These are phyloP conservation scores for Mycena haematopus DNA, from an alignment of 768 basidiomycete species.

Conservation along the genomic window DNA sequence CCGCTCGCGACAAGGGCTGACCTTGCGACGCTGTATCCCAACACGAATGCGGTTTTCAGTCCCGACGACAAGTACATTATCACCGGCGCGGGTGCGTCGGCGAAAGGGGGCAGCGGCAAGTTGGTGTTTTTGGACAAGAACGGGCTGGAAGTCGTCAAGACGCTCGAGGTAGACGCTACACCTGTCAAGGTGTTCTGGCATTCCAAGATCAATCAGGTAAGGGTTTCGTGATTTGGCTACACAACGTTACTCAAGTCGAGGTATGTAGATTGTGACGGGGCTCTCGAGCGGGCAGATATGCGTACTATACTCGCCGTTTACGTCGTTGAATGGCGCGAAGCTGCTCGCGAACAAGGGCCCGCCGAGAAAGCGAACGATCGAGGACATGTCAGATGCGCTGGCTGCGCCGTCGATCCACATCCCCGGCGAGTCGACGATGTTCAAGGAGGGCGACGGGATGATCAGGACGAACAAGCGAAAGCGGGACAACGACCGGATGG, in stretches of 20 bases:
- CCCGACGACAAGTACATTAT: slow-evolving; percentile 91
- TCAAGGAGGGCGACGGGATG: slow-evolving; percentile 78
- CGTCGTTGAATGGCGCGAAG: slow-evolving; percentile 92
- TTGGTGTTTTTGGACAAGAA: slow-evolving; percentile 78
- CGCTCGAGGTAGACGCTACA: slow-evolving; percentile 71
- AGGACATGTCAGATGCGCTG: slow-evolving; percentile 88
- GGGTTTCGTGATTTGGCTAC: slow-evolving; percentile 22
- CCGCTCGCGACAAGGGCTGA: slow-evolving; percentile 73
- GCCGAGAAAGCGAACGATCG: slow-evolving; percentile 78
- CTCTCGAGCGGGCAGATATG: slow-evolving; percentile 87
- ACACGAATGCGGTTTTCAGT: slow-evolving; percentile 94
- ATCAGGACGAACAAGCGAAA: slow-evolving; percentile 85
- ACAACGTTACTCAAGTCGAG: slow-evolving; percentile 6
- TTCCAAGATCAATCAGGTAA: slow-evolving; percentile 94
- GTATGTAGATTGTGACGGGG: slow-evolving; percentile 80
- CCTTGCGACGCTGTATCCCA: slow-evolving; percentile 82
- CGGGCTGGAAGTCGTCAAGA: slow-evolving; percentile 70
- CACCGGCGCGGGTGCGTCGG: slow-evolving; percentile 76
- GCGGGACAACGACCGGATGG: slow-evolving; percentile 85
- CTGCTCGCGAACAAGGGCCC: slow-evolving; percentile 88
- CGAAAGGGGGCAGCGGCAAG: slow-evolving; percentile 72
- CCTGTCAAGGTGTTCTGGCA: slow-evolving; percentile 96
- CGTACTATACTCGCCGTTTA: slow-evolving; percentile 90
- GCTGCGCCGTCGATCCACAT: slow-evolving; percentile 89
- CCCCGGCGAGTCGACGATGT: slow-evolving; percentile 92